Evolutionary conservation across 371 early-diverging fungal species (phyloP).

Genomic region (Phascolomyces articulosus): DNA sequence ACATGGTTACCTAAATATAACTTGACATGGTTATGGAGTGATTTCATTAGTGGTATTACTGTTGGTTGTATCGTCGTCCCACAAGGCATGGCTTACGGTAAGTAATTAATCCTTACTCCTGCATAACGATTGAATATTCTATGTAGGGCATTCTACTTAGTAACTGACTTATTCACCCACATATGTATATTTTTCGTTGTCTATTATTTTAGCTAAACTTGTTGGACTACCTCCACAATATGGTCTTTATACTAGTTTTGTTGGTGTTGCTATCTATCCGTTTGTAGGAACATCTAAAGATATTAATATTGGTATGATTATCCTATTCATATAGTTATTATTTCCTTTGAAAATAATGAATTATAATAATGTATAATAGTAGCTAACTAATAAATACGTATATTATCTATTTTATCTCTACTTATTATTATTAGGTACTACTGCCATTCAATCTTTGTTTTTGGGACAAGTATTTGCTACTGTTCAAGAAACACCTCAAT

Average conservation of each 20-base stretch:
- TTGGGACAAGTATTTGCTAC: conserved; percentile 65
- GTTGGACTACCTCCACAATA: conserved; percentile 83
- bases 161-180: no score
- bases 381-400: no score
- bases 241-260: conserved; percentile 88
- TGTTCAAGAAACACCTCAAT: conserved; percentile 40
- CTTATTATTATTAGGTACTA: conserved; percentile 49
- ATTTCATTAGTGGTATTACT: conserved; percentile 72
- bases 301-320: conserved; percentile 80
- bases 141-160: neutral
- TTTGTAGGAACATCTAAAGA: conserved; percentile 88
- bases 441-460: conserved; percentile 85
- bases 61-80: conserved; percentile 80
- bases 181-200: neutral
- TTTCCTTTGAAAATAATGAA: no score
- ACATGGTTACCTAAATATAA: conserved; percentile 79
- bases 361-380: no score
- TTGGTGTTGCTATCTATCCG: conserved; percentile 78
- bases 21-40: conserved; percentile 67
- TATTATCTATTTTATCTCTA: no score
- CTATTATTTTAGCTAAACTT: conserved; percentile 63
- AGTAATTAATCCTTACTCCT: neutral
- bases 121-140: no score
- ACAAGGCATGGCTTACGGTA: conserved; percentile 81
- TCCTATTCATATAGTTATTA: no score